Evolutionary conservation across 805 yeast species (phyloP).

Genomic region (Zygotorulaspora sp.): DNA sequence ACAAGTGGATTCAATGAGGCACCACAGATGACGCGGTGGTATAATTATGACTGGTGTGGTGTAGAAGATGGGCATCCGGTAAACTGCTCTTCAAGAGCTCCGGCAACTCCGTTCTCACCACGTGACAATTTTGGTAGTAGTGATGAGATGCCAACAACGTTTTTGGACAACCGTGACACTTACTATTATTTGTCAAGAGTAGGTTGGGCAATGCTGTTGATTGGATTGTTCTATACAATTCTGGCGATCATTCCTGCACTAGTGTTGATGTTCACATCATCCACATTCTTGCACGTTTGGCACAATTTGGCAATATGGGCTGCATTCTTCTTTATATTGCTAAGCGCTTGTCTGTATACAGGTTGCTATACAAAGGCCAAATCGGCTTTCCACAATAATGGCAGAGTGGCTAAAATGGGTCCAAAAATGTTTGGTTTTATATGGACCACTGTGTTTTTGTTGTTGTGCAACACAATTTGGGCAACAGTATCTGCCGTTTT

Average conservation of each 20-base stretch:
- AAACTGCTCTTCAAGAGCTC: conserved; percentile 49
- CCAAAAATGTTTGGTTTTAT: conserved; percentile 52
- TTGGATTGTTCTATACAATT: conserved; percentile 53
- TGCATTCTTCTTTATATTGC: conserved; percentile 43
- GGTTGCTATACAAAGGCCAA: conserved; percentile 54
- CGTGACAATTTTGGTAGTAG: conserved; percentile 60
- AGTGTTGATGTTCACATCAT: conserved; percentile 20
- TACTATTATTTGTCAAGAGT: conserved; percentile 66
- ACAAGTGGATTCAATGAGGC: conserved; percentile 49
- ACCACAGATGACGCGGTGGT: conserved; percentile 62
- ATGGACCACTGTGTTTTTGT: conserved; percentile 41
- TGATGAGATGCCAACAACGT: conserved; percentile 49
- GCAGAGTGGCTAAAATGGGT: conserved; percentile 44
- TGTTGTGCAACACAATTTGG: conserved; percentile 22
- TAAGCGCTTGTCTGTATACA: conserved; percentile 48
- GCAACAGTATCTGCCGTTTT: conserved; percentile 15
- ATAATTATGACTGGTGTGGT: conserved; percentile 64
- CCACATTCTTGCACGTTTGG: conserved; percentile 20
- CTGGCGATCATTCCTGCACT: conserved; percentile 42
- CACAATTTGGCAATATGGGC: conserved; percentile 25
- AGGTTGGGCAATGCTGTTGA: conserved; percentile 58
- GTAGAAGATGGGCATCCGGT: conserved; percentile 41
- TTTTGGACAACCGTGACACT: conserved; percentile 45
- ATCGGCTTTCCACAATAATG: conserved; percentile 42
- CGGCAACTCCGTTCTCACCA: conserved; percentile 88